These are phyloP conservation scores for Serendipita vermifera DNA, from an alignment of 768 basidiomycete genomes.

Conservation along the genomic window DNA sequence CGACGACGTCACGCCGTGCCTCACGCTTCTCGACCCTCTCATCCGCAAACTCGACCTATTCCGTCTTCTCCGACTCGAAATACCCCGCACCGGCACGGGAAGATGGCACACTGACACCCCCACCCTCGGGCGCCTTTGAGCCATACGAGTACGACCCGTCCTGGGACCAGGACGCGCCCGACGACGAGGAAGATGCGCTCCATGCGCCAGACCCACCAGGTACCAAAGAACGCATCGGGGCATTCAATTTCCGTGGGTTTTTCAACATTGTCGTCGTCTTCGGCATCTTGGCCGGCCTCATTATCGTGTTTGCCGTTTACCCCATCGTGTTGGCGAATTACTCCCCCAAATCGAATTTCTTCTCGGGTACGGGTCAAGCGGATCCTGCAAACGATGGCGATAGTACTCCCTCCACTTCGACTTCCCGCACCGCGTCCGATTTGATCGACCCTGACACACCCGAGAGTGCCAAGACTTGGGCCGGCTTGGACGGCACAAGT, in stretches of 20 bases:
- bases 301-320: conserved; percentile 70
- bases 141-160: conserved; percentile 60
- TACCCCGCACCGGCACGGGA: conserved; percentile 32
- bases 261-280: conserved; percentile 59
- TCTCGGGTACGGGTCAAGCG: conserved; percentile 51
- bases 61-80: conserved; percentile 45
- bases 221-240: conserved; percentile 29
- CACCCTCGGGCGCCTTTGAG: conserved; percentile 31
- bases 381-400: conserved; percentile 28
- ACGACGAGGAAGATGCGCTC: conserved; percentile 63
- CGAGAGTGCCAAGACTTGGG: conserved; percentile 38
- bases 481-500: conserved; percentile 52
- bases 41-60: conserved; percentile 38
- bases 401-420: conserved; percentile 10
- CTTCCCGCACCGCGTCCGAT: conserved; percentile 34
- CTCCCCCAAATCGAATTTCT: conserved; percentile 28
- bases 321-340: conserved; percentile 44
- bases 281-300: conserved; percentile 44
- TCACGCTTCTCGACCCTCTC: conserved; percentile 34
- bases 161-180: conserved; percentile 37
- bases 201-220: conserved; percentile 44
- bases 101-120: conserved; percentile 21
- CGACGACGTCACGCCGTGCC: conserved; percentile 21
- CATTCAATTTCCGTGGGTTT: conserved; percentile 36
- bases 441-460: conserved; percentile 68